A percentile compares a stretch with the other conserved stretches of the same genome.
Conservation (phyloP, 495 filamentous ascomycete species). For the Oleoguttula mirabilis region DNA sequence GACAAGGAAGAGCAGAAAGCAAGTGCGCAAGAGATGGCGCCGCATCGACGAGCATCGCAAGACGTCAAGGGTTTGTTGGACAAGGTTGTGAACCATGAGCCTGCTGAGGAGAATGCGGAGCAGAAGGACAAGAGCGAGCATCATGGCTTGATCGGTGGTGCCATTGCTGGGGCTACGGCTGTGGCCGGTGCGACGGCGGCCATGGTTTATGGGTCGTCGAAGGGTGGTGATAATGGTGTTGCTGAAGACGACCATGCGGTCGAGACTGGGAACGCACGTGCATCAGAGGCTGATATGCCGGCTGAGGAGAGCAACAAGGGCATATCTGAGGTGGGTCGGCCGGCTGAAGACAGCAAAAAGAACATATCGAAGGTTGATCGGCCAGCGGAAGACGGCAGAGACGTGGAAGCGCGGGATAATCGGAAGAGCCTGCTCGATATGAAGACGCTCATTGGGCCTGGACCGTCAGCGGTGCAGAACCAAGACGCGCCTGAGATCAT, state of each 20-base stretch:
- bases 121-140: slow-evolving; percentile 3
- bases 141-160: slow-evolving; percentile 4
- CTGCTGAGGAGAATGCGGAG: not conserved
- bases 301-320: no score
- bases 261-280: no score
- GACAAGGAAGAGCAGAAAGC: slow-evolving; percentile 1
- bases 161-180: slow-evolving; percentile 12
- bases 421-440: slow-evolving; percentile 19
- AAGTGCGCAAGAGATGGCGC: slow-evolving; percentile 2
- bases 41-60: not conserved
- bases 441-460: slow-evolving; percentile 4
- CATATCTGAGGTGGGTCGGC: no score
- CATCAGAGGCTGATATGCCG: no score
- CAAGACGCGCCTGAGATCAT: not conserved
- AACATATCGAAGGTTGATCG: no score
- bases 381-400: not conserved
- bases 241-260: not conserved
- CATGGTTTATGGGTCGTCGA: not conserved
- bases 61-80: slow-evolving; percentile 5
- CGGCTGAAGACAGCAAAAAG: no score
- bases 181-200: slow-evolving; percentile 8
- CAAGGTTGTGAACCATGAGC: slow-evolving; percentile 2
- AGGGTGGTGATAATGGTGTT: not conserved
- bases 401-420: slow-evolving; percentile 8
- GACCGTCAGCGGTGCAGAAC: slow-evolving; percentile 1